Evolutionary conservation across 1,284 basidiomycete species (phyloP).

Genomic region (Leucoagaricus sp.): DNA sequence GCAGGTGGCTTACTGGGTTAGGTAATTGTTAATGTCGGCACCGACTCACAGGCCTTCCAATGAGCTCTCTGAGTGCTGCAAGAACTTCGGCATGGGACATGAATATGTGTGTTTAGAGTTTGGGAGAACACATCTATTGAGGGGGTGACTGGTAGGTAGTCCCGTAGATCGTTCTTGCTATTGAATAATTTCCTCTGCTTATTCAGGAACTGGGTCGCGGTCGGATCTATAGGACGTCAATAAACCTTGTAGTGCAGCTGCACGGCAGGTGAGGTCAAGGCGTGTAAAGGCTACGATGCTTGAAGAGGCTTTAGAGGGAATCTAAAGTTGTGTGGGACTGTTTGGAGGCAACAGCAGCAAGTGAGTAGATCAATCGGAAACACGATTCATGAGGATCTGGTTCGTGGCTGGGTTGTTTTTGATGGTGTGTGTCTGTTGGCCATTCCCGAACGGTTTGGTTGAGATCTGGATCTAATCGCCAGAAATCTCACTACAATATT

Average conservation of each 20-base stretch:
- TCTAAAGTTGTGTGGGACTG: neutral
- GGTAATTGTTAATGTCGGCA: neutral
- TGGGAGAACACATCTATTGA: too few species aligned
- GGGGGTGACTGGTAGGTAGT: too few species aligned
- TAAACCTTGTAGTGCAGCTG: neutral
- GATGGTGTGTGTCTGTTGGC: neutral
- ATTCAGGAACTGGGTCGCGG: neutral
- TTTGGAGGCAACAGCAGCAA: neutral
- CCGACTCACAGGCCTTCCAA: neutral
- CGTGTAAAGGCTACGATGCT: neutral
- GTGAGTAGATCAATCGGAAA: constrained; percentile 2
- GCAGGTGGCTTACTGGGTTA: neutral
- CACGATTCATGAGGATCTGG: neutral
- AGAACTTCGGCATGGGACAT: too few species aligned
- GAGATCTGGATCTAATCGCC: neutral
- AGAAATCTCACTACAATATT: neutral
- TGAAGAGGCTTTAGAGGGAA: constrained; percentile 6
- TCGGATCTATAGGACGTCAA: neutral
- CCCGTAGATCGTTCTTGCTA: too few species aligned
- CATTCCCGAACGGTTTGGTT: neutral
- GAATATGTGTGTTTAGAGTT: too few species aligned
- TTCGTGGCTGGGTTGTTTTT: neutral
- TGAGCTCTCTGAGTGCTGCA: too few species aligned
- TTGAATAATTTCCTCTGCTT: too few species aligned
- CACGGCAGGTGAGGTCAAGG: constrained; percentile 6